Evolutionary conservation across 306 rosid genomes (phyloP), one percentile per base, ranked within the genome.

Genomic region (Fragaria nilgerrensis): DNA sequence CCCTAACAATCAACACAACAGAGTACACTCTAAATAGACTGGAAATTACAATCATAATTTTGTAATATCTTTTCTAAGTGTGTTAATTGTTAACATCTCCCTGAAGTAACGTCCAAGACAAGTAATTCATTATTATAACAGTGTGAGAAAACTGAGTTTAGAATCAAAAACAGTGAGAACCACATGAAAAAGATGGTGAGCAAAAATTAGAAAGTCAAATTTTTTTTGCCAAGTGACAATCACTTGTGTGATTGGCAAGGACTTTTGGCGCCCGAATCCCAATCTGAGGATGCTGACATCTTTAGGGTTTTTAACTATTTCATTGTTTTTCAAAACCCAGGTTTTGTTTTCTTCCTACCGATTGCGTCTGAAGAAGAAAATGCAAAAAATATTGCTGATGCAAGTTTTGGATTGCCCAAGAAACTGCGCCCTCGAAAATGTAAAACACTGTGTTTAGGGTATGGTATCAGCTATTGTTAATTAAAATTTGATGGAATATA

Each of bases 321-420:
- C 34, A 27, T 11, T 1, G 11, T 74, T 76, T 53, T 79, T 64
- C 74, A 3, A 76, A 62, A 27, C 70, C 70, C 74, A 76, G 44
- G 36, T 55, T 71, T 68, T 78, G 63, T 75, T 81, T 82, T 65
- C 83, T 81, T 69, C 74, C 73, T 70, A 25, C 67, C 74, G 84
- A 79, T 74, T 79, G 85, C 75, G 89, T 84, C 85, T 78, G 87
- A 83, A 72, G 53, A 43, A 78, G 82, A 81, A 84, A 78, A 72
- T 56, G 63, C 29, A 56, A 29, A 22, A 56, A 56, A 56, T 81
- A 82, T 70, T 75, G 93, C 73, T 81, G 96, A 83, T 80, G 87
- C 78, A 72, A 64, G 55, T 5, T 5, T 59, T 76, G 80, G 74
- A 79, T 89, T 80, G 79, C 70, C 76, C 72, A 55, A 49, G 85